Evolutionary conservation across 73 alveolate genomes (phyloP).

Genomic region (Paramecium bursaria): DNA sequence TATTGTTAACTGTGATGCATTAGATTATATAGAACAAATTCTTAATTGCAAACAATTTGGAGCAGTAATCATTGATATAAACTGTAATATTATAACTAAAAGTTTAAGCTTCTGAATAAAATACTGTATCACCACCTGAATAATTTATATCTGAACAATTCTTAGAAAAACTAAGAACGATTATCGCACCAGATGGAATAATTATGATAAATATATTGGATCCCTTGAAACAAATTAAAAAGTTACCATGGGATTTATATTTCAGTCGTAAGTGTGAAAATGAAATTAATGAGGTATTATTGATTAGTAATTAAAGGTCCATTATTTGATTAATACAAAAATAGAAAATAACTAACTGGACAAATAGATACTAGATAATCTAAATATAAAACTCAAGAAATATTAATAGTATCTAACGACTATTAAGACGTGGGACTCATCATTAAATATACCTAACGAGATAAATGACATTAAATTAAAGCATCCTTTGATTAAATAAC

Average conservation of each 20-base stretch:
- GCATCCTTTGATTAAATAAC: conserved; percentile 18
- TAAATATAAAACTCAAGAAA: not conserved
- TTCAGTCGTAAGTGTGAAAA: conserved; percentile 35
- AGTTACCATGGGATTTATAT: conserved; percentile 43
- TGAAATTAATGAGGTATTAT: conserved; percentile 1
- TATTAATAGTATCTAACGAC: not conserved
- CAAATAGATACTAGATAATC: not conserved
- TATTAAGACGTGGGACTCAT: conserved; percentile 31
- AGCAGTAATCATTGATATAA: conserved; percentile 41
- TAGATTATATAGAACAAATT: conserved; percentile 56
- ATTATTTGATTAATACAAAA: conserved; percentile 35
- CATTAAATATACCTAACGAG: not conserved
- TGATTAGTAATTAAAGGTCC: not conserved
- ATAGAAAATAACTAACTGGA: conserved; percentile 21
- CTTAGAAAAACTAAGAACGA: not conserved
- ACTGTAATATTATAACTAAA: no score
- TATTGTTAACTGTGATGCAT: conserved; percentile 61
- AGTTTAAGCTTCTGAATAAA: not conserved
- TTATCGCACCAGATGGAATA: conserved; percentile 15
- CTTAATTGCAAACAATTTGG: conserved; percentile 54
- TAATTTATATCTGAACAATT: conserved; percentile 11
- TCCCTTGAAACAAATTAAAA: conserved; percentile 2
- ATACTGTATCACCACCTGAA: conserved; percentile 45
- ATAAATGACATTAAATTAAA: conserved; percentile 12
- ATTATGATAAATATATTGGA: conserved; percentile 24